Evolutionary conservation across 768 basidiomycete genomes (phyloP), one percentile per base, ranked within the genome.

Genomic region (Trametes villosa): DNA sequence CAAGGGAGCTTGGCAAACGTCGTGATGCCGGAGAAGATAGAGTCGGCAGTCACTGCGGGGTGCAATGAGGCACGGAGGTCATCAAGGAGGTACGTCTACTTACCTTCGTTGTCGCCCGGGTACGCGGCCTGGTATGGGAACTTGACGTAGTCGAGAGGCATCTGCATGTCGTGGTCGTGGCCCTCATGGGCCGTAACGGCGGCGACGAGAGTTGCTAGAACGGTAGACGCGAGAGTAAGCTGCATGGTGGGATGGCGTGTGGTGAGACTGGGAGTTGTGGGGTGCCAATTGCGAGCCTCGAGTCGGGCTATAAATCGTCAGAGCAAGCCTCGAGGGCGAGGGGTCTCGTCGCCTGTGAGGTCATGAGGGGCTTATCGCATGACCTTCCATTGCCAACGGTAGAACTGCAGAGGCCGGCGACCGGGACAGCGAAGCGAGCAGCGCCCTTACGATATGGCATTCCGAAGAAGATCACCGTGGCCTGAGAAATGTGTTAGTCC

Each of bases 1-100:
- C 89, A 93, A 27, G 91, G 91, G n/a, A 96, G 80, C 72, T 83
- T 93, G 18, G 94, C 93, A 70, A 94, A 96, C 2, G 91, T 92
- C 2, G 86, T 85, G 33, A 93, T 88, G 9, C 93, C 93, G 46
- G 89, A 86, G 74, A 94, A 95, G 34, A 89, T 76, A 18, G 91
- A 85, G 69, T 94, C 87, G 3, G 87, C 87, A 41, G 88, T 90
- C 30, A 89, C 88, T 89, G 49, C 12, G 48, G 12, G 22, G 8
- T 12, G 15, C 22, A 24, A 22, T 24, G 7, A 45, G 20, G 26
- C 22, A 9, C 22, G 44, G 46, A 11, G n/a, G 47, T 40, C 12
- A 44, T n/a, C 26, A 48, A n/a, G n/a, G 29, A 47, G 33, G 7
- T 18, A 30, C 45, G 7, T 29, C 29, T 49, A 18, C 62, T 40